Evolutionary conservation across 768 basidiomycete genomes (phyloP).

Genomic region (Suillus paluster): DNA sequence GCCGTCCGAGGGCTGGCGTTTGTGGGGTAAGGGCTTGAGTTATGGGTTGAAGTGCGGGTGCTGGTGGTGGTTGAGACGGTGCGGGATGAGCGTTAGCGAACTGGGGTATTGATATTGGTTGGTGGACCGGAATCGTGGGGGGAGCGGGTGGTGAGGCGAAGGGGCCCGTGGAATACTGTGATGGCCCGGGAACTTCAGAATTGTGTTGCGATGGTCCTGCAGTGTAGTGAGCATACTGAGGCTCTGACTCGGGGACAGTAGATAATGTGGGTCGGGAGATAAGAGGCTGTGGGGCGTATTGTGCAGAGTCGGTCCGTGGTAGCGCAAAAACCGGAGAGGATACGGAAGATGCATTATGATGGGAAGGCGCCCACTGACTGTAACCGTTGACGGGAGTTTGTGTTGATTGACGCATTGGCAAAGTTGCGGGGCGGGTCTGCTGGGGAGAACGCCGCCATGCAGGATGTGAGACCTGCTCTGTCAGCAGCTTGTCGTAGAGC

Average conservation of each 20-base stretch:
- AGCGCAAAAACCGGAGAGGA: slow-evolving; percentile 23
- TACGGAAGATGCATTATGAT: slow-evolving; percentile 20
- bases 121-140: slow-evolving; percentile 20
- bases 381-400: slow-evolving; percentile 35
- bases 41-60: slow-evolving; percentile 10
- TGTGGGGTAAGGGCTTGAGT: slow-evolving; percentile 15
- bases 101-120: slow-evolving; percentile 26
- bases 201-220: slow-evolving; percentile 8
- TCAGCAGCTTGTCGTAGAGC: slow-evolving; percentile 87
- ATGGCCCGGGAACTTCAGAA: slow-evolving; percentile 4
- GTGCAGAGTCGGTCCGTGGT: slow-evolving; percentile 19
- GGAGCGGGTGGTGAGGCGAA: slow-evolving; percentile 19
- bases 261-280: slow-evolving; percentile 32
- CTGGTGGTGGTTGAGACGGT: neutral
- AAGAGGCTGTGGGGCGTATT: slow-evolving; percentile 23
- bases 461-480: slow-evolving; percentile 78
- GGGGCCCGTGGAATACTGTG: slow-evolving; percentile 16
- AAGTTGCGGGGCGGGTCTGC: slow-evolving; percentile 12
- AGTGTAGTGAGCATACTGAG: slow-evolving; percentile 28
- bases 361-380: slow-evolving; percentile 34
- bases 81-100: slow-evolving; percentile 7
- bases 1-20: slow-evolving; percentile 24
- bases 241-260: slow-evolving; percentile 30
- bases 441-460: slow-evolving; percentile 53
- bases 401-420: slow-evolving; percentile 2